A percentile compares a stretch with the other conserved stretches of the same genome.
phyloP scores from a whole-genome alignment of 2,329 filamentous ascomycete species.

The Paecilomyces formosus region DNA sequence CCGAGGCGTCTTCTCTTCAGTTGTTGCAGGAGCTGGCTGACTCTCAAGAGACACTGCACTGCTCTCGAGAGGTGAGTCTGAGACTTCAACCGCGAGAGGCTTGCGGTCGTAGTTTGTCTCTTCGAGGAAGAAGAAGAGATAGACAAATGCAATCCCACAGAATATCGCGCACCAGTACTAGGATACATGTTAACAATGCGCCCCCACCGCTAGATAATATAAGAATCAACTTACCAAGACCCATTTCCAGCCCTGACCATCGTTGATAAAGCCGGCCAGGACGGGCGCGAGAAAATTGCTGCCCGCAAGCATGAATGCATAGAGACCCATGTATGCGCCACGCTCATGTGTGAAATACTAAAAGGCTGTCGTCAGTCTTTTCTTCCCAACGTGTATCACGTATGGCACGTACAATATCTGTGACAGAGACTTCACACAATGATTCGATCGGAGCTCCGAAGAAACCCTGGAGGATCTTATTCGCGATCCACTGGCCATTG shows the following conservation, averaged over 20 bases:
- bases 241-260: constrained; percentile 45
- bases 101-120: constrained; percentile 50
- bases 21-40: not conserved
- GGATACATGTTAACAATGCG: not conserved
- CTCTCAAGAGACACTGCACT: constrained; percentile 4
- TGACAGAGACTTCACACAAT: constrained; percentile 40
- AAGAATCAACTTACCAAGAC: constrained; percentile 19
- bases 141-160: constrained; percentile 39
- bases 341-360: constrained; percentile 39
- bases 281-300: constrained; percentile 43
- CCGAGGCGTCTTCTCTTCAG: not conserved
- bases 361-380: not conserved
- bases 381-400: not conserved
- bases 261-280: constrained; percentile 43
- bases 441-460: constrained; percentile 43
- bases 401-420: constrained; percentile 23
- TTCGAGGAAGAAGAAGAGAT: constrained; percentile 54
- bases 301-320: constrained; percentile 38
- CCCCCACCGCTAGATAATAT: not conserved
- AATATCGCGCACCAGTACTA: constrained; percentile 50
- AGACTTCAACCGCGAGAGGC: constrained; percentile 22
- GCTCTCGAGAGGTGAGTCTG: not conserved
- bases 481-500: constrained; percentile 41
- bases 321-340: constrained; percentile 36
- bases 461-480: constrained; percentile 42